Evolutionary conservation across 257 asterid species (phyloP).

Genomic region (Solanum chiquidenum): DNA sequence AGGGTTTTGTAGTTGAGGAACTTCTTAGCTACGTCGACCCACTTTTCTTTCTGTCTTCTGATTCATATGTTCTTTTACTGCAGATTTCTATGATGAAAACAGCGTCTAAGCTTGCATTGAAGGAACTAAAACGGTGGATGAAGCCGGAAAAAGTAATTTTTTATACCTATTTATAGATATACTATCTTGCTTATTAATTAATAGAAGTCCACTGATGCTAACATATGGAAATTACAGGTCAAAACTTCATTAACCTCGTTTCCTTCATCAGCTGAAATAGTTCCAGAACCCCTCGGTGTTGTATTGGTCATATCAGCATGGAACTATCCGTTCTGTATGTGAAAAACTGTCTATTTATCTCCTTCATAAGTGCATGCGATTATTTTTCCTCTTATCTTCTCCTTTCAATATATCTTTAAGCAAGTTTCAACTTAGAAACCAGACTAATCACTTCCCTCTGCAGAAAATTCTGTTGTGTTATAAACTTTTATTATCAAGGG

Average conservation of each 20-base stretch:
- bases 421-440: background rate
- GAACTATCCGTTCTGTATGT: conserved; percentile 92
- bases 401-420: background rate
- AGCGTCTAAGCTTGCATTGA: conserved; percentile 54
- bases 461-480: background rate
- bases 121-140: conserved; percentile 64
- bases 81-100: conserved; percentile 39
- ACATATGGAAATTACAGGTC: conserved; percentile 34
- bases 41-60: background rate
- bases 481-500: background rate
- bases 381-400: background rate
- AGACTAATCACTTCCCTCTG: background rate
- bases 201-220: background rate
- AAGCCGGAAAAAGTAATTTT: conserved; percentile 59
- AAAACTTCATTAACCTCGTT: conserved; percentile 51
- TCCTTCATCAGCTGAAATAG: conserved; percentile 78
- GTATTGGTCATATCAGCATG: conserved; percentile 76
- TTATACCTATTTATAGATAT: background rate
- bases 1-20: background rate
- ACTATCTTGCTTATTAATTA: background rate
- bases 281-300: conserved; percentile 81
- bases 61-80: background rate
- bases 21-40: background rate
- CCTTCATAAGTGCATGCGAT: background rate
- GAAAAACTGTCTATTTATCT: background rate